Percentiles rank a stretch among this genome's conserved stretches.
Evolutionary conservation across 192 early-diverging fungal species (phyloP).

Genomic region (Backusella australiensis): DNA sequence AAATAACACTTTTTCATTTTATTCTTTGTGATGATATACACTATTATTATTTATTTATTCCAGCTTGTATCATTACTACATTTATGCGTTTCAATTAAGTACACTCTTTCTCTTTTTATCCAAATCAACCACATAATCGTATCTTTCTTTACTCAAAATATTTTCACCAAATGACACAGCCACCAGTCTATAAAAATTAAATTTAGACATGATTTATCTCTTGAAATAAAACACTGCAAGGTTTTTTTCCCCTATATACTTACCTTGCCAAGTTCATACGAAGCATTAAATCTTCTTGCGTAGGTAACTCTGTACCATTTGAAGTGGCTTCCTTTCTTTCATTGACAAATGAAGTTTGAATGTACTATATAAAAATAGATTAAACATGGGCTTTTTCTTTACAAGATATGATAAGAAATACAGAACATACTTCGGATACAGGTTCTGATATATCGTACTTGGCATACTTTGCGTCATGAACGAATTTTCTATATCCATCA

Average conservation of each 20-base stretch:
- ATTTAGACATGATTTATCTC: neutral
- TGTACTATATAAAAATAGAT: conserved; percentile 25
- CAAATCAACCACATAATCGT: conserved; percentile 34
- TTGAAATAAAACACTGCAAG: neutral
- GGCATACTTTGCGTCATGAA: conserved; percentile 47
- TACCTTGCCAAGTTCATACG: conserved; percentile 41
- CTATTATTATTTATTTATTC: neutral
- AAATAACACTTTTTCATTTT: neutral
- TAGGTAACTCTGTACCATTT: conserved; percentile 18
- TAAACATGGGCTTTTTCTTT: neutral
- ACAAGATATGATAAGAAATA: neutral
- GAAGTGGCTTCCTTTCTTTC: conserved; percentile 32
- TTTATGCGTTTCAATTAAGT: neutral
- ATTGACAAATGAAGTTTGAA: conserved; percentile 41
- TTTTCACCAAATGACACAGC: conserved; percentile 40
- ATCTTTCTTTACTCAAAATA: conserved; percentile 33
- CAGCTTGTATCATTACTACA: neutral
- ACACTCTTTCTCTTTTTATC: conserved; percentile 23
- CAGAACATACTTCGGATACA: conserved; percentile 50
- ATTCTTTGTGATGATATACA: no score
- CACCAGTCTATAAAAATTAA: conserved; percentile 31
- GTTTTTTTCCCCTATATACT: neutral
- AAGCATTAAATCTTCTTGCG: conserved; percentile 40
- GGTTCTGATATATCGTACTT: conserved; percentile 61
- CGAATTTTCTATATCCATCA: conserved; percentile 53